These are phyloP conservation scores for Neckera pumila DNA, from an alignment of 225 moss, liverwort and hornwort genomes.

Conservation along the genomic window DNA sequence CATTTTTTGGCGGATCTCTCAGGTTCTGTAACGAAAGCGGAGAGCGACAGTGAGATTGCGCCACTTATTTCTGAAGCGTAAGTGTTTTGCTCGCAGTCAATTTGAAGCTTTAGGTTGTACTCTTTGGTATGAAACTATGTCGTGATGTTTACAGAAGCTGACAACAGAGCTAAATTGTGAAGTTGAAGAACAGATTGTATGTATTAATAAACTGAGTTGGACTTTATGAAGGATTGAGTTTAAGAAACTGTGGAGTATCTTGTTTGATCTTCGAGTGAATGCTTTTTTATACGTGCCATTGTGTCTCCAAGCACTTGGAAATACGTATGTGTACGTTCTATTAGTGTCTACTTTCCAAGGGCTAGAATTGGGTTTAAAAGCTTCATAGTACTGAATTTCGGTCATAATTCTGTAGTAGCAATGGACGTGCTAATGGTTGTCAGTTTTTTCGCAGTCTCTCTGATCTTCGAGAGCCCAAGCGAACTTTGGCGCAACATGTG, in stretches of 20 bases:
- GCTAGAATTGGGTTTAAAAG: neutral
- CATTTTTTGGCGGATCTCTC: slow-evolving; percentile 21
- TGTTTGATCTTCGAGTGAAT: neutral
- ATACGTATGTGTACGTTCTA: neutral
- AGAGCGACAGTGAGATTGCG: slow-evolving; percentile 41
- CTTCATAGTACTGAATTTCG: neutral
- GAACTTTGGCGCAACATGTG: slow-evolving; percentile 35
- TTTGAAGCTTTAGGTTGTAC: neutral
- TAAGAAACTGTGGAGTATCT: neutral
- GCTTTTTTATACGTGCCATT: neutral
- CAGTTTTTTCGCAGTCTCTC: slow-evolving; percentile 30
- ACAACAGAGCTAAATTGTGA: neutral
- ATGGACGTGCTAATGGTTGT: neutral
- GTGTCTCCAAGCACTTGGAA: neutral
- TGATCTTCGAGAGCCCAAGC: slow-evolving; percentile 31
- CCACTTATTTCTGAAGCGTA: slow-evolving; percentile 87
- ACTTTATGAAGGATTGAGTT: neutral
- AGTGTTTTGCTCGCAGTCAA: slow-evolving; percentile 5
- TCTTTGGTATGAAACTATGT: neutral
- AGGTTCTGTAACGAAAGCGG: slow-evolving; percentile 64
- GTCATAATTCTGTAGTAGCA: neutral
- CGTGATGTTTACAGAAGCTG: neutral
- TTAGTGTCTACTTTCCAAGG: neutral
- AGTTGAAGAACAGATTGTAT: neutral
- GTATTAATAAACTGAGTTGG: neutral